Percentiles rank a stretch among this genome's conserved stretches.
Conservation (phyloP, 805 yeast species). For the Candida takata region DNA sequence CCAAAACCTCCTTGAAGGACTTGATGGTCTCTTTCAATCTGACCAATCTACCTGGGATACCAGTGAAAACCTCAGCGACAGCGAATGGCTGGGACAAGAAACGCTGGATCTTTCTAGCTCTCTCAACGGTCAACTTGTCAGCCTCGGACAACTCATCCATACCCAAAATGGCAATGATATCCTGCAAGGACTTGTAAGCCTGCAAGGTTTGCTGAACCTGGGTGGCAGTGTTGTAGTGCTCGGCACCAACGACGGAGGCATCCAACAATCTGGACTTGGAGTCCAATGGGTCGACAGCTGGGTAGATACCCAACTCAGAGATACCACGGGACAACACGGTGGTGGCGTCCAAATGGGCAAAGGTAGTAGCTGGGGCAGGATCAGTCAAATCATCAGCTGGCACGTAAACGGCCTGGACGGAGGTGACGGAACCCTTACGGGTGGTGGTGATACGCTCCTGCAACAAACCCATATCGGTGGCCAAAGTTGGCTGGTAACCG, state of each 20-base stretch:
- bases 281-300: slow-evolving; percentile 99
- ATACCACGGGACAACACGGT: slow-evolving; percentile 99
- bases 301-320: slow-evolving; percentile 99
- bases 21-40: slow-evolving; percentile 90
- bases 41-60: slow-evolving; percentile 97
- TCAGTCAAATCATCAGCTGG: slow-evolving; percentile 99
- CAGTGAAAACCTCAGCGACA: slow-evolving; percentile 99
- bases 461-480: slow-evolving; percentile 99
- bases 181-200: slow-evolving; percentile 99
- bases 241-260: slow-evolving; percentile 95
- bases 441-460: slow-evolving; percentile 99
- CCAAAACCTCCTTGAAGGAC: slow-evolving; percentile 96
- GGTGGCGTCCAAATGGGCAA: slow-evolving; percentile 99
- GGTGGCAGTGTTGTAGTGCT: slow-evolving; percentile 95
- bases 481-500: slow-evolving; percentile 99
- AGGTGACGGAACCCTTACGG: slow-evolving; percentile 98
- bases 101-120: slow-evolving; percentile 99
- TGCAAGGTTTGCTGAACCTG: slow-evolving; percentile 96
- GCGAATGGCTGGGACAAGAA: slow-evolving; percentile 99
- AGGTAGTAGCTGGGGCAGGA: slow-evolving; percentile 99
- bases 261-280: slow-evolving; percentile 98
- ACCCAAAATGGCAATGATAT: slow-evolving; percentile 99
- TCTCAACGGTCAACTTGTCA: slow-evolving; percentile 98
- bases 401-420: slow-evolving; percentile 99
- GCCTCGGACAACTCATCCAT: slow-evolving; percentile 99